Evolutionary conservation across 352 stramenopile species (phyloP), one percentile per base, ranked within the genome.

Genomic region (Globisporangium apiculatum): DNA sequence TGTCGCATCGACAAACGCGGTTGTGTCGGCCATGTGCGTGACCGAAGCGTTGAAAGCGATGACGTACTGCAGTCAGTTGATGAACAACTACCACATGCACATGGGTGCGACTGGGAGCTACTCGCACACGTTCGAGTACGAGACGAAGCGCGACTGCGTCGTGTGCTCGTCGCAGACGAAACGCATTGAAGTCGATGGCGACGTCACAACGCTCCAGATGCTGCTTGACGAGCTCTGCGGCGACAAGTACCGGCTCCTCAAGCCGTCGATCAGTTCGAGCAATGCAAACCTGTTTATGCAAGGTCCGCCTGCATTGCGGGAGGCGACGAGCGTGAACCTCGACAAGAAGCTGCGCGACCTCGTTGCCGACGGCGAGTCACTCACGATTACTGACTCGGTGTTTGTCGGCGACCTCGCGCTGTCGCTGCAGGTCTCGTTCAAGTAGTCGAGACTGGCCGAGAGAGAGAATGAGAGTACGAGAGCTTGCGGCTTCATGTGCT

Each of bases 81-180:
- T 99, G 66, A 98, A 99, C 73, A 99, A 96, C 47, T 99, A 99
- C 71, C 96, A 98, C 78, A 99, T 99, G 95, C 97, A 99, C 71
- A 98, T 98, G 89, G 97, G 97, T 6, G 80, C 83, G 7, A 89
- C 91, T 15, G 94, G 95, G 38, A 91, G 98, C 66, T 98, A 99
- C 76, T 93, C 85, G 55, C 93, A 98, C 72, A 98, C 95, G 18
- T 99, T 99, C 73, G 85, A 96, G 48, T 98, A 99, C 71, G 89
- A 98, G 64, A 85, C 90, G 58, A 98, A 98, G 58, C 35, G 38
- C 9, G 79, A 91, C 59, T 97, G 88, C 53, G 73, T 91, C 7
- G 89, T 97, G 31, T 97, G 89, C 66, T 89, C 79, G 4, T 86
- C 80, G 38, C 75, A 91, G 54, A 73, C 72, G 36, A 87, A 90